Evolutionary conservation across 768 basidiomycete genomes (phyloP).

Genomic region (Lactarius akahatsu): DNA sequence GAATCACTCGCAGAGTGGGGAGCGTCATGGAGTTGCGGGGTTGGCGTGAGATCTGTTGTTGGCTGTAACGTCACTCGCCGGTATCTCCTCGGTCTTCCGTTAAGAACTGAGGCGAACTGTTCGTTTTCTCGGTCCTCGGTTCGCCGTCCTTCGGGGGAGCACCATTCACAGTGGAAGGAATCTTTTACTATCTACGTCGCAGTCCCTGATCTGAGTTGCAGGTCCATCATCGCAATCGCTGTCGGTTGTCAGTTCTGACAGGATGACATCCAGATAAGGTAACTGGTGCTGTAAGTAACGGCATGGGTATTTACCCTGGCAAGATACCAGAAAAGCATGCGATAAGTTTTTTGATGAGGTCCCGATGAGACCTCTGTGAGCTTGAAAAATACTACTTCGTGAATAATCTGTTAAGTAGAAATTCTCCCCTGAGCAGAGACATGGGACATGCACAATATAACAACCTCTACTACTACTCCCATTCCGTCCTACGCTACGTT

Average conservation of each 20-base stretch:
- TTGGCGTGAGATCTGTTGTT: neutral
- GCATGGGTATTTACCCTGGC: too few species aligned
- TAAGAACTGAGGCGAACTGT: neutral
- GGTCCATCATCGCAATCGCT: neutral
- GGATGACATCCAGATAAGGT: neutral
- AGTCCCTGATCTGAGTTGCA: neutral
- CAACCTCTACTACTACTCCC: neutral
- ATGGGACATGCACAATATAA: neutral
- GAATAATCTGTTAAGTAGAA: neutral
- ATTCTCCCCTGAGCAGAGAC: neutral
- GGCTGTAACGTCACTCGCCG: neutral
- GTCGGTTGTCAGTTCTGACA: neutral
- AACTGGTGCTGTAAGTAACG: neutral
- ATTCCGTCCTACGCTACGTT: neutral
- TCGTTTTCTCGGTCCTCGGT: neutral
- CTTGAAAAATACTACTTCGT: neutral
- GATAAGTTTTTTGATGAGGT: neutral
- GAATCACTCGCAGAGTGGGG: neutral
- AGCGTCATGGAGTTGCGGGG: neutral
- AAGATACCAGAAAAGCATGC: neutral
- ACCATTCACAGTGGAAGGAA: neutral
- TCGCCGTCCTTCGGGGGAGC: neutral
- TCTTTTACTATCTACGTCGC: neutral
- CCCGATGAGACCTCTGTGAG: neutral
- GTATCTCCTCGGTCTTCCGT: neutral